Percentiles rank a stretch among this genome's conserved stretches.
Evolutionary conservation across 2,329 filamentous ascomycete genomes (phyloP).

Genomic region (Cladosporium sp.): DNA sequence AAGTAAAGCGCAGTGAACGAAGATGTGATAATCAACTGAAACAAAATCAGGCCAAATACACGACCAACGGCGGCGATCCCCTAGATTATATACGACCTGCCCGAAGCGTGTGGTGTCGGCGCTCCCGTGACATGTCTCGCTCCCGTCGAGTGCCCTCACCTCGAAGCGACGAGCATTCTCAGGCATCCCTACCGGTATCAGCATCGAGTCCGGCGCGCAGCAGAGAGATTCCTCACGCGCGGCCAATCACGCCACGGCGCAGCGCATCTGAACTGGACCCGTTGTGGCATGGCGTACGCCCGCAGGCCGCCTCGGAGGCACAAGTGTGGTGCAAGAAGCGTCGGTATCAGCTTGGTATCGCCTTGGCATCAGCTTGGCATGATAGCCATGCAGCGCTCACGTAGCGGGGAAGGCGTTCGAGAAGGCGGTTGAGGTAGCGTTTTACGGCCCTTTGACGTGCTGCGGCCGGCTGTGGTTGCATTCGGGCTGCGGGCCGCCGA

Average conservation of each 20-base stretch:
- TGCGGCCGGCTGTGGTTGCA: not conserved
- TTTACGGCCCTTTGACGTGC: not conserved
- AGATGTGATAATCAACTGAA: not conserved
- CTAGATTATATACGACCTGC: slow-evolving; percentile 8
- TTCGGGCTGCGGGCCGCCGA: not conserved
- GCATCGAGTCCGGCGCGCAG: not conserved
- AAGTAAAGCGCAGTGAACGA: not conserved
- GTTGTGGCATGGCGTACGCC: not conserved
- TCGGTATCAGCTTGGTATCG: slow-evolving; percentile 10
- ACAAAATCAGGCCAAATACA: not conserved
- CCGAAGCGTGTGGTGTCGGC: slow-evolving; percentile 1
- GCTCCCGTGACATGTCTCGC: slow-evolving; percentile 4
- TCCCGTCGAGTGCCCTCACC: not conserved
- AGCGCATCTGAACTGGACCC: not conserved
- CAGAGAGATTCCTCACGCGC: not conserved
- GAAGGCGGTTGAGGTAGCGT: not conserved
- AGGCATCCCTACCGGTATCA: slow-evolving; percentile 5
- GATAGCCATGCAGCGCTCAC: slow-evolving; percentile 2
- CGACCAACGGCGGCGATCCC: slow-evolving; percentile 2
- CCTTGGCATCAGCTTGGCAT: slow-evolving; percentile 8
- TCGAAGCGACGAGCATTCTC: not conserved
- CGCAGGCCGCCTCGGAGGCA: slow-evolving; percentile 5
- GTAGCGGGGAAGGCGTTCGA: slow-evolving; percentile 1
- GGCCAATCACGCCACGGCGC: not conserved
- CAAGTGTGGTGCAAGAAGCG: slow-evolving; percentile 7